Base-by-base conservation (phyloP, 352 stramenopile species). In the Phytophthora pistaciae region DNA sequence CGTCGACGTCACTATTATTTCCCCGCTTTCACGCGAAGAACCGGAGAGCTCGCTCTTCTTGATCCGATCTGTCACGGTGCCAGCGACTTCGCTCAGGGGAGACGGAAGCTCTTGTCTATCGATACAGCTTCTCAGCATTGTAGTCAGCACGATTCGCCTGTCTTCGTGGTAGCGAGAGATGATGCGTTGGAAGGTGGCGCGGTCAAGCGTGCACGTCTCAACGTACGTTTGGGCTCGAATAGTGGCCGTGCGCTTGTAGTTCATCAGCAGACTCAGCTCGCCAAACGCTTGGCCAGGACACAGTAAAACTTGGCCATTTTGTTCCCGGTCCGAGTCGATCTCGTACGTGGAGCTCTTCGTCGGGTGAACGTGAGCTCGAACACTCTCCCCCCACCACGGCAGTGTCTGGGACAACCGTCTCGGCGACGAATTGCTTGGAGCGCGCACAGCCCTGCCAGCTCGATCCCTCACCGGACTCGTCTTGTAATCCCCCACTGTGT, bases 241-340 rank as follows among this genome's bases (percentile, higher is more conserved):
- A 23, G 11, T 74, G n/a, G 60, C 55, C 11, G 68, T 64, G 5
- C 66, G 55, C 3, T 29, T 58, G 66, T 73, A 73, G 54, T 78
- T 65, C 60, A 74, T 72, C 1, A 82, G 58, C 33, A 82, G 61
- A 49, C 70, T 66, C 58, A 82, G 71, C 54, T 82, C 71, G 4
- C 75, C 70, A 40, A 81, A 82, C 3, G 65, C 70, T 50, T 72
- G 66, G 16, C 75, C 75, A 14, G 56, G 56, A 29, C 23, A 23
- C 7, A 49, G n/a, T n/a, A 49, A 16, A 49, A 49, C 7, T 23
- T 49, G 14, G 11, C 16, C 40, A n/a, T 48, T 20, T 20, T 5
- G 40, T 48, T 48, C 13, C 7, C 11, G 3, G 40, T 48, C 40
- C 2, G 40, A 48, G 16, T 48, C 10, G 16, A 18, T 20, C 10